phyloP scores from a whole-genome alignment of 176 grass and related monocot genomes.

The Hsuehochloa calcarea region DNA sequence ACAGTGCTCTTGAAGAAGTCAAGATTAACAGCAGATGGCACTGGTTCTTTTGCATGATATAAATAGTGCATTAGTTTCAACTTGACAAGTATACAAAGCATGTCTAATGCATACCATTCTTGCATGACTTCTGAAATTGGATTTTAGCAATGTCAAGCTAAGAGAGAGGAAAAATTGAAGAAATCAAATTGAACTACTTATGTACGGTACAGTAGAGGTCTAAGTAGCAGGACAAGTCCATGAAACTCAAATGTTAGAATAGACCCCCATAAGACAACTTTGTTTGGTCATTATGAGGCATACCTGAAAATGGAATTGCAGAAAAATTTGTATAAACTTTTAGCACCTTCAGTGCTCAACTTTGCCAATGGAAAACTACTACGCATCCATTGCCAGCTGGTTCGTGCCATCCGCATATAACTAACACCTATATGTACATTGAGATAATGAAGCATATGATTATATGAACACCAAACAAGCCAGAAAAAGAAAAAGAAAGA shows the following conservation, averaged over 20 bases:
- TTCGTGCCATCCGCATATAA: neutral
- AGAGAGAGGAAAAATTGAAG: neutral
- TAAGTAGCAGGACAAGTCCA: slow-evolving; percentile 2
- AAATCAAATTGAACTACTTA: neutral
- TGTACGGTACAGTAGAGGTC: neutral
- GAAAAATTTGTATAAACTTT: neutral
- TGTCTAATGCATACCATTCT: neutral
- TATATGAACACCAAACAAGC: neutral
- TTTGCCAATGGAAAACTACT: slow-evolving; percentile 7
- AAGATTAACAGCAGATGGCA: slow-evolving; percentile 32
- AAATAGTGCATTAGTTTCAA: slow-evolving; percentile 21
- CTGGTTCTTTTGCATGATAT: slow-evolving; percentile 26
- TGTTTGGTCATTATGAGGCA: neutral
- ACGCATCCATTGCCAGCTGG: neutral
- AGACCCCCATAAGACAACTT: neutral
- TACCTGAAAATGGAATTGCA: neutral
- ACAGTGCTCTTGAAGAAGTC: slow-evolving; percentile 25
- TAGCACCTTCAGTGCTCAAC: neutral
- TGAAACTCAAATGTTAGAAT: slow-evolving; percentile 9
- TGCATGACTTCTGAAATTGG: neutral
- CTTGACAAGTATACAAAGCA: slow-evolving; percentile 1
- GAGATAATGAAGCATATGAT: slow-evolving; percentile 2
- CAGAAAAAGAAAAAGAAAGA: neutral
- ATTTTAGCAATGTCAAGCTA: neutral
- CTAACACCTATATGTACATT: neutral